Conservation (phyloP, 495 filamentous ascomycete species). For the Aspergillus leporis region DNA sequence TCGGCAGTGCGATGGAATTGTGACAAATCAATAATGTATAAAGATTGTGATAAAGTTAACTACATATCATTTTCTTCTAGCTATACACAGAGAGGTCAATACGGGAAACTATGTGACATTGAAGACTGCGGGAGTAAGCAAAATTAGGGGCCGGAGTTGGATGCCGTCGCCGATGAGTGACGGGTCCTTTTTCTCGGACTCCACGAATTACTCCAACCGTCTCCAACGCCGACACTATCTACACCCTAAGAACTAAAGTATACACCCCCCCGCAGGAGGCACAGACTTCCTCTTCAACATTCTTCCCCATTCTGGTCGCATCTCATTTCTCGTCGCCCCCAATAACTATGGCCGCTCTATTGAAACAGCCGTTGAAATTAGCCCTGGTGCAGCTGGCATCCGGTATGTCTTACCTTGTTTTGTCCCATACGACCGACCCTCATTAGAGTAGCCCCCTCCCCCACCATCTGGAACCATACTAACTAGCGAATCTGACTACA, state of each 20-base stretch:
- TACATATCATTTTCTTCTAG: not conserved
- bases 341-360: conserved; percentile 50
- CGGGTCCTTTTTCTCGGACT: not conserved
- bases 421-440: not conserved
- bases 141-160: not conserved
- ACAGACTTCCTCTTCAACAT: not conserved
- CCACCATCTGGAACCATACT: not conserved
- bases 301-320: not conserved
- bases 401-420: conserved; percentile 39
- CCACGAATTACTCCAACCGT: not conserved
- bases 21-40: not conserved
- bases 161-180: not conserved
- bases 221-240: conserved; percentile 5
- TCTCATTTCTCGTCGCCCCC: not conserved
- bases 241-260: not conserved
- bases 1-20: too few species aligned
- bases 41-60: not conserved
- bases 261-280: not conserved
- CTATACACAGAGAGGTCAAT: too few species aligned
- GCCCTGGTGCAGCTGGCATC: conserved; percentile 80
- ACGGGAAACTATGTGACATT: not conserved
- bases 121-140: not conserved
- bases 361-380: conserved; percentile 76
- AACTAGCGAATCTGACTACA: conserved; percentile 23
- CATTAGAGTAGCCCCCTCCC: not conserved